Conservation (phyloP, 768 basidiomycete genomes). For the Tremella fuciformis region DNA sequence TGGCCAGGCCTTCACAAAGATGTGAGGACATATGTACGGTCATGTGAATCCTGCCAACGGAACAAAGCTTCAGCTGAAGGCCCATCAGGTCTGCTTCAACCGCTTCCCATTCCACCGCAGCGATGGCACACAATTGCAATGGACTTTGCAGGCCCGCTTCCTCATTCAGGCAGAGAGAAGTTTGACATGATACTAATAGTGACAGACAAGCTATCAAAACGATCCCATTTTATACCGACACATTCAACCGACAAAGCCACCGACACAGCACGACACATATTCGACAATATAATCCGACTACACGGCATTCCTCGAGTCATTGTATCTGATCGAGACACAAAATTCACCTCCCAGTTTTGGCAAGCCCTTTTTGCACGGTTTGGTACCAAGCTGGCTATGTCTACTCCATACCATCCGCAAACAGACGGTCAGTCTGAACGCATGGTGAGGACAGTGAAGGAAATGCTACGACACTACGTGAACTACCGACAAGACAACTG, state of each 20-base stretch:
- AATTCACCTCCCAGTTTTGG: conserved; percentile 57
- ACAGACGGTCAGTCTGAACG: conserved; percentile 43
- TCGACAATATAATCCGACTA: conserved; percentile 4
- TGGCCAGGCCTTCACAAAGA: neutral
- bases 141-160: conserved; percentile 36
- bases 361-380: conserved; percentile 45
- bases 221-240: conserved; percentile 53
- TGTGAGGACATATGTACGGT: neutral
- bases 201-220: conserved; percentile 53
- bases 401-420: conserved; percentile 56
- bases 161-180: conserved; percentile 28
- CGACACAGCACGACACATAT: conserved; percentile 21
- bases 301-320: conserved; percentile 54
- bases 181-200: conserved; percentile 53
- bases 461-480: neutral
- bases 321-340: conserved; percentile 54
- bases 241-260: conserved; percentile 36
- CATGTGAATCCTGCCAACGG: conserved; percentile 32
- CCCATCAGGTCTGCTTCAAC: conserved; percentile 52
- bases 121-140: conserved; percentile 51
- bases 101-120: conserved; percentile 28
- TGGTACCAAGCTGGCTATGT: conserved; percentile 51
- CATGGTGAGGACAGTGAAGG: neutral
- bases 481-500: conserved; percentile 2
- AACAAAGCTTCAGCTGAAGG: conserved; percentile 51